A percentile compares a stretch with the other conserved stretches of the same genome.
phyloP scores from a whole-genome alignment of 352 stramenopile genomes.

The Pythium diclinum region DNA sequence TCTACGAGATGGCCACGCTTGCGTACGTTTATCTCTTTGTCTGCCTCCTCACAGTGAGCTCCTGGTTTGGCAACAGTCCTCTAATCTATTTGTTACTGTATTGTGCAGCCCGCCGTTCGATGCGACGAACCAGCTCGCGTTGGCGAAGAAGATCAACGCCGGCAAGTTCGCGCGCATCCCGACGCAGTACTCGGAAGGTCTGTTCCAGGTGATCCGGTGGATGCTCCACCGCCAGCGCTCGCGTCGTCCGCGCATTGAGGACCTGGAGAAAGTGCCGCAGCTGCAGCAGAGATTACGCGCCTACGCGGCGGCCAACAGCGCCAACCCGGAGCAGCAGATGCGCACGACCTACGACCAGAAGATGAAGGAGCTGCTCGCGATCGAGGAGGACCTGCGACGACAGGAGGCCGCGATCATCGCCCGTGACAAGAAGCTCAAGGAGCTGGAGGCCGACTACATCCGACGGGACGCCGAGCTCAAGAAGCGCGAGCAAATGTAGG shows the following conservation, averaged over 20 bases:
- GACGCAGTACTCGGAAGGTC: conserved; percentile 86
- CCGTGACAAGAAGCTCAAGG: conserved; percentile 85
- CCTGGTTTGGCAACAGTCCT: no score
- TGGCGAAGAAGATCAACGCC: conserved; percentile 93
- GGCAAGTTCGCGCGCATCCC: conserved; percentile 91
- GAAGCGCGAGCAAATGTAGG: conserved; percentile 82
- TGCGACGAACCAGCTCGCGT: conserved; percentile 88
- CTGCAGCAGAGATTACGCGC: conserved; percentile 77
- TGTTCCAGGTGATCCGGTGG: conserved; percentile 89
- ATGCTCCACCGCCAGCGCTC: conserved; percentile 87
- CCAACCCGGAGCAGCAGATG: conserved; percentile 60
- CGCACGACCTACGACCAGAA: conserved; percentile 83
- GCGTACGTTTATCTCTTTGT: no score
- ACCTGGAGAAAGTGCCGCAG: conserved; percentile 79
- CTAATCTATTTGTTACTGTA: no score
- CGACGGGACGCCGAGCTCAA: conserved; percentile 79
- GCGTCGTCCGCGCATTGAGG: conserved; percentile 78
- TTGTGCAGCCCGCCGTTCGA: conserved; percentile 86
- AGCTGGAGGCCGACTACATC: conserved; percentile 75
- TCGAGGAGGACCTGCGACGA: conserved; percentile 82
- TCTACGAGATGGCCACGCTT: conserved; percentile 90
- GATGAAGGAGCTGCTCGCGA: conserved; percentile 84
- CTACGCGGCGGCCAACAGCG: conserved; percentile 63
- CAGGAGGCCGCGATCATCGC: conserved; percentile 82
- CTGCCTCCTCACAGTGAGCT: no score